phyloP scores from a whole-genome alignment of 495 filamentous ascomycete genomes.

The Xylaria bambusicola region DNA sequence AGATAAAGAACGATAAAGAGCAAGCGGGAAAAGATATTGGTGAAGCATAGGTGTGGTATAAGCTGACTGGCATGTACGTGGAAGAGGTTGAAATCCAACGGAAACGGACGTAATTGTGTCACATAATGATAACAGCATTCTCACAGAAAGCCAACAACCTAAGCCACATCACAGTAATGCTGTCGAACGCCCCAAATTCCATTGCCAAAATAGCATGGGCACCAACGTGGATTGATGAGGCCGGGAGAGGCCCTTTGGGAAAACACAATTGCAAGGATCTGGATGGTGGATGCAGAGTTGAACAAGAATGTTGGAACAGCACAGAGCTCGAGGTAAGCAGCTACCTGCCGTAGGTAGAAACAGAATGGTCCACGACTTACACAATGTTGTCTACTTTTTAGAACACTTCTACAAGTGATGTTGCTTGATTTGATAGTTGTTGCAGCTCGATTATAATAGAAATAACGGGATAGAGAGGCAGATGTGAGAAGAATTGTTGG shows the following conservation, averaged over 20 bases:
- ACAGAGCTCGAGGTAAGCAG: neutral
- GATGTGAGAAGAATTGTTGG: neutral
- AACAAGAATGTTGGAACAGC: neutral
- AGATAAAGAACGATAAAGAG: conserved; percentile 17
- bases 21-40: neutral
- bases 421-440: too few species aligned
- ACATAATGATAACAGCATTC: conserved; percentile 14
- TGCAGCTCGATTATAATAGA: too few species aligned
- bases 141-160: neutral
- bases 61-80: conserved; percentile 10
- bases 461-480: too few species aligned
- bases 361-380: conserved; percentile 5
- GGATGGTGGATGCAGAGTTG: too few species aligned
- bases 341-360: too few species aligned
- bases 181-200: neutral
- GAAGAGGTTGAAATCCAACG: conserved; percentile 19
- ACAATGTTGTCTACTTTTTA: neutral
- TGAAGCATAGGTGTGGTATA: neutral
- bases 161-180: neutral
- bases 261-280: too few species aligned
- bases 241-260: too few species aligned
- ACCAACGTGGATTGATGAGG: too few species aligned
- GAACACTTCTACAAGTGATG: neutral
- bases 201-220: neutral
- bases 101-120: conserved; percentile 22